Evolutionary conservation across 768 basidiomycete species (phyloP), one percentile per base, ranked within the genome.

Genomic region (Boletus speciosus): DNA sequence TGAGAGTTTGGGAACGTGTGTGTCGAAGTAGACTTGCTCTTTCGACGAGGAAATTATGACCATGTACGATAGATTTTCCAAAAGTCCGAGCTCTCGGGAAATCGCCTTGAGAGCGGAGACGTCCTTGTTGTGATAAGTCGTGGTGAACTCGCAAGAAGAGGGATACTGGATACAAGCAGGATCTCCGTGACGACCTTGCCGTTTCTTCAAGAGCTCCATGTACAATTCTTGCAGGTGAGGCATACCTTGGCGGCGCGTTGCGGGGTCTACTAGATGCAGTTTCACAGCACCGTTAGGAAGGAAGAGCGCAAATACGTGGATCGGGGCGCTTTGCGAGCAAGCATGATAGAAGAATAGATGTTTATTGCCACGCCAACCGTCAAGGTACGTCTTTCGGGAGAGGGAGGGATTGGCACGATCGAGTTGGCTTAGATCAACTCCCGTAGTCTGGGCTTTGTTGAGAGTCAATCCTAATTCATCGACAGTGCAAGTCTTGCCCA

Each of bases 311-410:
- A 96, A 94, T 16, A 97, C 82, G 61, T 98, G 93, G 21, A 96
- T 79, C 7, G 84, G 79, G 0, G 82, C 82, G 44, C 78, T 86
- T 49, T 82, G 80, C 11, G 93, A 83, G 53, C 78, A 83, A 19
- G 88, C 88, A 56, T 98, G 96, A 65, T 92, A 97, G 14, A 98
- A 78, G 74, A 96, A 87, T 53, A 93, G 76, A 68, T 91, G 90
- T 66, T 90, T 91, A 40, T 83, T 78, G 9, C 76, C 74, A 54
- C 75, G 76, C 2, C 90, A 93, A 41, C 81, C 78, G 49, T 88
- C 78, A 29, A 98, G 81, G 67, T 98, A 98, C 29, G 74, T 75
- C 49, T 82, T 80, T 15, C 82, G 79, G 36, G 83, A 78, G 8
- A 84, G 76, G 6, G 83, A 81, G 4, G 79, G 62, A 2, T 70